Evolutionary conservation across 352 stramenopile genomes (phyloP), one percentile per base, ranked within the genome.

Genomic region (Pythium periplocum): DNA sequence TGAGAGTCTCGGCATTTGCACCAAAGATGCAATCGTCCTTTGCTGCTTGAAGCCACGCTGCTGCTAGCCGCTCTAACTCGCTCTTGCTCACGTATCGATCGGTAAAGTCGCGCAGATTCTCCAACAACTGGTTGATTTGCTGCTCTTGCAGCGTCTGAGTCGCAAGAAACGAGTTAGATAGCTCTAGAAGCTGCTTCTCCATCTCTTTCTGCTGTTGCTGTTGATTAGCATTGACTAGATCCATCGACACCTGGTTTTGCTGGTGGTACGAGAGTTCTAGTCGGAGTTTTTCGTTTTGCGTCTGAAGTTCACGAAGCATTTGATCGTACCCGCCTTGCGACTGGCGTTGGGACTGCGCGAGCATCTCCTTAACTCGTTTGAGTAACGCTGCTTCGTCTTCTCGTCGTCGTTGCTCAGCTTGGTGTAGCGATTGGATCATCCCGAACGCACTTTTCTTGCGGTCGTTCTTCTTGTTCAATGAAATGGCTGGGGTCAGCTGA

Each of bases 21-120:
- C 77, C 77, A 31, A 78, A 84, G n/a, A 86, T 55, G 40, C 77
- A 85, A 44, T 81, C 73, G 44, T 82, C 72, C 3, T 68, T 55
- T 8, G 75, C 77, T 1, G 59, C 68, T 36, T 81, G 69, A n/a
- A 82, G 53, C 77, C 70, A 81, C 4, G 40, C 43, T 3, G 33
- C 62, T 1, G 57, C 52, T 40, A 67, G 53, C 11, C 46, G 45
- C 8, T 69, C 62, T n/a, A 86, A 55, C 4, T 72, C 64, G 0
- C 48, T 35, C 2, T 59, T 57, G 4, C 49, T 58, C 2, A 80
- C 48, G n/a, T 68, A 71, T 37, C 57, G 31, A n/a, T 65, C 57
- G 5, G 63, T 39, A 0, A 74, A 62, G 0, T 71, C 61, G n/a
- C 50, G 38, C 9, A 53, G 10, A 34, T 53, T 56, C 6, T 71